Conservation (phyloP, 2,329 filamentous ascomycete species). For the Ampelomyces quisqualis region DNA sequence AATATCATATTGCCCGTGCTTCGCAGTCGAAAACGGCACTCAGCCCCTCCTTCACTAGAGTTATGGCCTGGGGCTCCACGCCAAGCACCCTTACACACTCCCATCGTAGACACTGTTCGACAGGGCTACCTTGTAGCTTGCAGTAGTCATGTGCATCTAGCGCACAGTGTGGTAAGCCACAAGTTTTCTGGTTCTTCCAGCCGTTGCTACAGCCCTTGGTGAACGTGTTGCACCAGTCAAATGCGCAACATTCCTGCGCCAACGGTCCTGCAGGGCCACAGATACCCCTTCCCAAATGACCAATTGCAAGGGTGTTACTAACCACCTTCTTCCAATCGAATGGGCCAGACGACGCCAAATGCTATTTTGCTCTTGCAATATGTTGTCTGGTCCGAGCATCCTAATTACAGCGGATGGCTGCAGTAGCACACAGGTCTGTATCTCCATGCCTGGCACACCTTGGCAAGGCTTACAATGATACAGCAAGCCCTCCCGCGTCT, state of each 20-base stretch:
- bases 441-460: conserved; percentile 16
- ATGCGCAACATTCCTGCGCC: conserved; percentile 31
- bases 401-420: conserved; percentile 23
- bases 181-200: conserved; percentile 23
- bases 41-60: conserved; percentile 25
- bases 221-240: conserved; percentile 22
- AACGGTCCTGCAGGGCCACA: conserved; percentile 24
- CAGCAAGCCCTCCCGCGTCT: conserved; percentile 1
- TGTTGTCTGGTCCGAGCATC: conserved; percentile 17
- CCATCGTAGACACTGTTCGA: conserved; percentile 19
- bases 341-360: conserved; percentile 15
- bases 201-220: conserved; percentile 23
- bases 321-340: conserved; percentile 16
- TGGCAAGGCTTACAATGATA: conserved; percentile 17
- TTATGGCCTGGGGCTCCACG: conserved; percentile 24
- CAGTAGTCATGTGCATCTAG: conserved; percentile 29
- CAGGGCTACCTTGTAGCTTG: conserved; percentile 24
- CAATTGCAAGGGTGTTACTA: conserved; percentile 16
- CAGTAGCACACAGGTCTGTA: conserved; percentile 24
- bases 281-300: conserved; percentile 13
- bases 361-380: conserved; percentile 13
- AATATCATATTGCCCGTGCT: conserved; percentile 27
- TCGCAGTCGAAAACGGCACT: conserved; percentile 37
- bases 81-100: conserved; percentile 18
- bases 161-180: conserved; percentile 21